These are phyloP conservation scores for Xylaria telfairii DNA, from an alignment of 495 filamentous ascomycete genomes.

Conservation along the genomic window DNA sequence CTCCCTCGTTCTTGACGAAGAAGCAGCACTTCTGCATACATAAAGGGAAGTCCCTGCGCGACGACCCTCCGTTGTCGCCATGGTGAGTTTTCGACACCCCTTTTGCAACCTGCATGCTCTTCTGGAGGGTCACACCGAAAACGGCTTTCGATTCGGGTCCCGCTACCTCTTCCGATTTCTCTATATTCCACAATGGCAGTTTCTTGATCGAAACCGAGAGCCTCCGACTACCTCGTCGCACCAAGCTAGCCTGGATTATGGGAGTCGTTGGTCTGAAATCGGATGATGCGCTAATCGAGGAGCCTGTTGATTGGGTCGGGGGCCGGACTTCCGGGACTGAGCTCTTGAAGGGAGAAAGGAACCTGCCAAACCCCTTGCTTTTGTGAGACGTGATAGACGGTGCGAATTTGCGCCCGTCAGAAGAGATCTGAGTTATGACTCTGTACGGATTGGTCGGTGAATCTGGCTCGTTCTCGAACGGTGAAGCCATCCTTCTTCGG, in stretches of 20 bases:
- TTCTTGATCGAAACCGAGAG: conserved; percentile 44
- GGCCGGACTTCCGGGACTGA: conserved; percentile 31
- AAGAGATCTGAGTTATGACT: conserved; percentile 31
- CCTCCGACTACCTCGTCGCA: conserved; percentile 41
- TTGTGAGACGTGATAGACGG: conserved; percentile 26
- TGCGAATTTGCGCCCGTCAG: conserved; percentile 26
- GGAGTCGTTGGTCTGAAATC: conserved; percentile 30
- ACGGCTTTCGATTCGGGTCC: conserved; percentile 32
- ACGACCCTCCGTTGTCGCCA: conserved; percentile 38
- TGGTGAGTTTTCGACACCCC: conserved; percentile 48
- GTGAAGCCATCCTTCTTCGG: conserved; percentile 29
- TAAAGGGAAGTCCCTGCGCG: conserved; percentile 48
- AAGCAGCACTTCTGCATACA: conserved; percentile 52
- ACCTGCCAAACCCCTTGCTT: conserved; percentile 31
- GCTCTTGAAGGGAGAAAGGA: conserved; percentile 35
- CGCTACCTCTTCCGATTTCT: conserved; percentile 27
- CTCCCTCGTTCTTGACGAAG: conserved; percentile 45
- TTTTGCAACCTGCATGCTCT: conserved; percentile 48
- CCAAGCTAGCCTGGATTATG: conserved; percentile 38
- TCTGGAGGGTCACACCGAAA: conserved; percentile 46
- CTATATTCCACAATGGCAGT: conserved; percentile 33
- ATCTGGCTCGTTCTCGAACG: conserved; percentile 30
- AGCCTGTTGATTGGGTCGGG: conserved; percentile 33
- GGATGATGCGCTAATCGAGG: conserved; percentile 1
- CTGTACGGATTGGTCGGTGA: conserved; percentile 26